Percentiles rank a stretch among this genome's conserved stretches.
Conservation (phyloP, 2,329 filamentous ascomycete genomes). For the Paecilomyces fulvus region DNA sequence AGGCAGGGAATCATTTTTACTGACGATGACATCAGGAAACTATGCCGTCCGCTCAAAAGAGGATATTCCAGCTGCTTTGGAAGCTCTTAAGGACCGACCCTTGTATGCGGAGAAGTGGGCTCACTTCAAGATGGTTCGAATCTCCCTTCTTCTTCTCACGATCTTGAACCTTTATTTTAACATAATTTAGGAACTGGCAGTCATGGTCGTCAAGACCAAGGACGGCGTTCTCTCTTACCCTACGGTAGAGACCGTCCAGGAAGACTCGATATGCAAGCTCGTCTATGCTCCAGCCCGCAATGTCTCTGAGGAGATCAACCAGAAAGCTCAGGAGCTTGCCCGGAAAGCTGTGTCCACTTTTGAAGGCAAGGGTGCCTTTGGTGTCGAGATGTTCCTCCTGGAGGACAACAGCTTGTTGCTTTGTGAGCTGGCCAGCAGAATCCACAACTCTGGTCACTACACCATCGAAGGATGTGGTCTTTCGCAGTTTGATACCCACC, state of each 20-base stretch:
- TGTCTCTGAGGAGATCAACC: conserved; percentile 52
- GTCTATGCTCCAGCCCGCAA: conserved; percentile 77
- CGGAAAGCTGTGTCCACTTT: conserved; percentile 70
- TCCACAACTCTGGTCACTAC: conserved; percentile 90
- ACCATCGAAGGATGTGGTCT: conserved; percentile 86
- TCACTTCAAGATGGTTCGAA: conserved; percentile 58
- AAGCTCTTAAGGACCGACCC: conserved; percentile 58
- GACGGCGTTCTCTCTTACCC: conserved; percentile 69
- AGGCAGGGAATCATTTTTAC: not conserved
- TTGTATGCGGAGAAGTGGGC: conserved; percentile 89
- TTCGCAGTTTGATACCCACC: conserved; percentile 87
- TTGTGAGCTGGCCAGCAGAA: conserved; percentile 77
- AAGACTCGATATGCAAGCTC: conserved; percentile 90
- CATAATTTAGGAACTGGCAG: conserved; percentile 59
- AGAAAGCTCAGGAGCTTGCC: conserved; percentile 66
- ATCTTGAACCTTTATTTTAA: conserved; percentile 6
- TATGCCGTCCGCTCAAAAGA: conserved; percentile 52
- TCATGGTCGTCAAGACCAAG: conserved; percentile 89
- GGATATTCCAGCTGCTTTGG: conserved; percentile 58
- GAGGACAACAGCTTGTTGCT: conserved; percentile 64
- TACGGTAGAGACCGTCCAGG: conserved; percentile 87
- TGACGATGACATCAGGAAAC: conserved; percentile 44
- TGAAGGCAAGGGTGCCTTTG: conserved; percentile 85
- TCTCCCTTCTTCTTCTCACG: not conserved
- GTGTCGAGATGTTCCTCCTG: conserved; percentile 90